Conservation (phyloP, 139 green algal species). For the Chlamydomonas sp. region DNA sequence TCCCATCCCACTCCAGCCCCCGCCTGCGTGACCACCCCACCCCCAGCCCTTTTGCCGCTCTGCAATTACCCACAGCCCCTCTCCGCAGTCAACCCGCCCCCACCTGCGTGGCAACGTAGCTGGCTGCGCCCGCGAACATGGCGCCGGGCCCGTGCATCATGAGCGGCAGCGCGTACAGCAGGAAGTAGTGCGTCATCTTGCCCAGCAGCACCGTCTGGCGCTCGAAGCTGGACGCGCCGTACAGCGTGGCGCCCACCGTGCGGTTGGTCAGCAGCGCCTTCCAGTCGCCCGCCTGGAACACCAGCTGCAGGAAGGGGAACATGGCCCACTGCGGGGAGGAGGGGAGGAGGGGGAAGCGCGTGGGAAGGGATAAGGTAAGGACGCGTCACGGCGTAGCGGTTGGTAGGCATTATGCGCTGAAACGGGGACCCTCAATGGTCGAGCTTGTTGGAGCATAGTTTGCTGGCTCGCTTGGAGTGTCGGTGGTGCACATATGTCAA, state of each 20-base stretch:
- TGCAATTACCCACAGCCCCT: too few species aligned
- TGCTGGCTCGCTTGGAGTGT: not conserved
- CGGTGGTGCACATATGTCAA: not conserved
- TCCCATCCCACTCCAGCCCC: too few species aligned
- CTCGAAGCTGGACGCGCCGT: constrained; percentile 76
- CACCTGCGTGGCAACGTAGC: constrained; percentile 63
- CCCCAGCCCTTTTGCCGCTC: too few species aligned
- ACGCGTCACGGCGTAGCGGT: not conserved
- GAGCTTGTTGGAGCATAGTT: too few species aligned
- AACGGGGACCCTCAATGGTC: too few species aligned
- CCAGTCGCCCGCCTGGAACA: constrained; percentile 77
- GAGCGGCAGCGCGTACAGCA: constrained; percentile 71
- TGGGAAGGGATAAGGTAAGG: too few species aligned
- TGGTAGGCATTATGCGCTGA: not conserved
- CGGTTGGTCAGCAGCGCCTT: constrained; percentile 61
- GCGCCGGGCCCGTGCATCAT: constrained; percentile 63
- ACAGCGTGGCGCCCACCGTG: constrained; percentile 74
- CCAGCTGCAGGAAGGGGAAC: constrained; percentile 84
- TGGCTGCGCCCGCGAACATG: constrained; percentile 52
- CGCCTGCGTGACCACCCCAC: too few species aligned
- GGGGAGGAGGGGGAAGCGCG: not conserved
- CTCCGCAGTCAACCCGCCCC: not conserved
- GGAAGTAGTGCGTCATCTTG: constrained; percentile 81
- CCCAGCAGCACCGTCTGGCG: constrained; percentile 66
- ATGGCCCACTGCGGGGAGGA: constrained; percentile 61